These are phyloP conservation scores for Hsuehochloa calcarea DNA, from an alignment of 176 grass and related monocot genomes.

Conservation along the genomic window DNA sequence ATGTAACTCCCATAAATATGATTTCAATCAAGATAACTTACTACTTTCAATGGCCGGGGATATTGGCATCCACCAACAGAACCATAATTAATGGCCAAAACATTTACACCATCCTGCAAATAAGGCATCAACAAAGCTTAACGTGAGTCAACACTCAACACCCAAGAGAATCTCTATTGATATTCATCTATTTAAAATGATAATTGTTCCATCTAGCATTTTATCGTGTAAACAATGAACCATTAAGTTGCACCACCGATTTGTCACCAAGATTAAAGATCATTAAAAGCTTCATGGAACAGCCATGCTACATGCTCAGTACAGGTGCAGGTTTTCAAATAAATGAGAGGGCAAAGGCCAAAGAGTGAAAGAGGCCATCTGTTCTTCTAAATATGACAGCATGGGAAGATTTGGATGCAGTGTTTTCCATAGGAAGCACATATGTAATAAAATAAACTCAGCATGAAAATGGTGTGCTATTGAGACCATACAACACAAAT, in stretches of 20 bases:
- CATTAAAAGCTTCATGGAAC: not conserved
- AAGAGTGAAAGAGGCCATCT: not conserved
- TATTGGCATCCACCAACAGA: constrained; percentile 84
- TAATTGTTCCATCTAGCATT: not conserved
- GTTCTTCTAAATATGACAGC: not conserved
- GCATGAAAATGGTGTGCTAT: not conserved
- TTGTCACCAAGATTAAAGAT: constrained; percentile 9
- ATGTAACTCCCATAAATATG: constrained; percentile 9
- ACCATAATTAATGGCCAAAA: constrained; percentile 93
- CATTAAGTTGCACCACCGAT: not conserved
- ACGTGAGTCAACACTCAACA: constrained; percentile 18
- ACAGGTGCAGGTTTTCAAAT: not conserved
- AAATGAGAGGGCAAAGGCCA: not conserved
- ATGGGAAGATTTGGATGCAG: not conserved
- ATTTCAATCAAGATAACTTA: constrained; percentile 42
- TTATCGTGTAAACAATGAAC: constrained; percentile 2
- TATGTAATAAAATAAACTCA: not conserved
- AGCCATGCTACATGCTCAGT: not conserved
- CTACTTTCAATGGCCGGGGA: constrained; percentile 63
- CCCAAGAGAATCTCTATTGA: not conserved
- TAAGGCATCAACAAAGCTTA: constrained; percentile 26
- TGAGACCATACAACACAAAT: not conserved
- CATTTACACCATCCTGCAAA: constrained; percentile 85
- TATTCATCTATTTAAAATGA: constrained; percentile 1
- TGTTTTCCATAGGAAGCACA: not conserved